A percentile compares a stretch with the other conserved stretches of the same genome.
Conservation (phyloP, 495 filamentous ascomycete species). For the Penicillium dipodomyicola region DNA sequence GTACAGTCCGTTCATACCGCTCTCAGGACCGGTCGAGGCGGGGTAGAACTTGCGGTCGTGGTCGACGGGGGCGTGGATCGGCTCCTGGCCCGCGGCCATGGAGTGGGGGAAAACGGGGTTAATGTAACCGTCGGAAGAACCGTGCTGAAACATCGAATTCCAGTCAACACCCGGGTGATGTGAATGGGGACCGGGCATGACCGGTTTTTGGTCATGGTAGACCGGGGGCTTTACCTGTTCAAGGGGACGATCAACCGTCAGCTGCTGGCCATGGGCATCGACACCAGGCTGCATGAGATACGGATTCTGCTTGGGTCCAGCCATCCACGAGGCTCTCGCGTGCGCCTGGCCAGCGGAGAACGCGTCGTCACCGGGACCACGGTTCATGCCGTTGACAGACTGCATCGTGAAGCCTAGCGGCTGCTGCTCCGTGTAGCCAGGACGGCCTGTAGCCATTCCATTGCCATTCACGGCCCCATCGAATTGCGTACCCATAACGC, state of each 20-base stretch:
- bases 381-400: conserved; percentile 49
- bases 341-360: conserved; percentile 39
- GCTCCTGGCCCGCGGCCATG: conserved; percentile 47
- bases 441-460: conserved; percentile 40
- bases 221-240: conserved; percentile 52
- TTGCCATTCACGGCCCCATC: conserved; percentile 48
- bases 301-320: conserved; percentile 49
- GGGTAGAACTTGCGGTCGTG: conserved; percentile 48
- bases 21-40: conserved; percentile 43
- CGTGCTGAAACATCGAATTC: conserved; percentile 71
- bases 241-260: conserved; percentile 50
- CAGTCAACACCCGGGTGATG: conserved; percentile 57
- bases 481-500: conserved; percentile 45
- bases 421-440: conserved; percentile 45
- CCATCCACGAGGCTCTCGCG: conserved; percentile 46
- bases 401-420: conserved; percentile 47
- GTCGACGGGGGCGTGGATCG: conserved; percentile 48
- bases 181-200: conserved; percentile 43
- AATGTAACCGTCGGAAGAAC: conserved; percentile 60
- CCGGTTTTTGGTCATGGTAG: conserved; percentile 43
- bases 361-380: conserved; percentile 41
- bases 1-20: conserved; percentile 48
- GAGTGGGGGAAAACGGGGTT: conserved; percentile 57
- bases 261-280: conserved; percentile 44
- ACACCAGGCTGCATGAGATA: conserved; percentile 46